phyloP scores from a whole-genome alignment of 2,329 filamentous ascomycete genomes.

The Clarireedia homoeocarpa region DNA sequence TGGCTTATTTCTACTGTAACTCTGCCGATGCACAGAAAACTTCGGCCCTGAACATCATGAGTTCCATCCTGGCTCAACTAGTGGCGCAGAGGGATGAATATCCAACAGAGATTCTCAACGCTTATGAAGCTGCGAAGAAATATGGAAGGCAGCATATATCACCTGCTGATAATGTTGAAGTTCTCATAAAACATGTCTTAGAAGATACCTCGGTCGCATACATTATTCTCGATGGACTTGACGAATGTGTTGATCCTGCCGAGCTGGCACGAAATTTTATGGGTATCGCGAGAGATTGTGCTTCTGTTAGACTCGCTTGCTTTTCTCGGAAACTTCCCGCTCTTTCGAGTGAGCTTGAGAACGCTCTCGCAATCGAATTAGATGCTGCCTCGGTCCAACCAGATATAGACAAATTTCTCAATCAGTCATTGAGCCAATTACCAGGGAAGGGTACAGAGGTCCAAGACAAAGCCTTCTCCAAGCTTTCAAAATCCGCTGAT shows the following conservation, averaged over 20 bases:
- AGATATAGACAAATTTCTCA: conserved; percentile 4
- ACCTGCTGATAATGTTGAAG: background rate
- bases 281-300: background rate
- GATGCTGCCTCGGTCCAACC: background rate
- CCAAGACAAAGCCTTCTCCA: conserved; percentile 1
- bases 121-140: conserved; percentile 1
- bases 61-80: conserved; percentile 4
- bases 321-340: conserved; percentile 2
- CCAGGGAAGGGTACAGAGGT: background rate
- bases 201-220: background rate
- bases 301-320: background rate
- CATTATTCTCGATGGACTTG: conserved; percentile 4
- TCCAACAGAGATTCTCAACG: background rate
- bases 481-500: background rate
- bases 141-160: conserved; percentile 7
- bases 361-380: background rate
- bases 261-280: background rate
- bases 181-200: background rate
- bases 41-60: background rate
- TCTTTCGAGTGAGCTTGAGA: background rate
- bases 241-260: conserved; percentile 1
- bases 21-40: background rate
- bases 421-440: background rate
- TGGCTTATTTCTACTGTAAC: conserved; percentile 6
- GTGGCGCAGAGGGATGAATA: background rate